phyloP scores from a whole-genome alignment of 768 basidiomycete species.

The Mycena metata region DNA sequence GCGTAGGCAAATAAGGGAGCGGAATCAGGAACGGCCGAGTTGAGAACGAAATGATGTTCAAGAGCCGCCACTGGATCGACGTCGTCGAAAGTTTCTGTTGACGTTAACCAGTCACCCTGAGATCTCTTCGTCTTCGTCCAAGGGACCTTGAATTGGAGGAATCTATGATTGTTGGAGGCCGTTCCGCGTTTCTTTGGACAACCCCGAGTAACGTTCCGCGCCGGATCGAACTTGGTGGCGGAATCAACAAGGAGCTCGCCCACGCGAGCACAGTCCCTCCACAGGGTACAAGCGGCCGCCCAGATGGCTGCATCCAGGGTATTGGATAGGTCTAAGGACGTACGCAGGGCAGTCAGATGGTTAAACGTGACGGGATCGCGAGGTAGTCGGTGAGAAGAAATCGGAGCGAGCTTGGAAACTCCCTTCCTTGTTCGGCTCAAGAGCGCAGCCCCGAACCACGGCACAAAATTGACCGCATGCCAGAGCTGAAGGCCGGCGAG shows the following conservation, averaged over 20 bases:
- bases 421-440: constrained; percentile 6
- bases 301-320: not conserved
- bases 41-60: not conserved
- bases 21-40: not conserved
- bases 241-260: constrained; percentile 6
- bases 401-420: constrained; percentile 5
- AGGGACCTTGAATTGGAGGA: constrained; percentile 1
- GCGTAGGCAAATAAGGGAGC: not conserved
- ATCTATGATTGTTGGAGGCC: not conserved
- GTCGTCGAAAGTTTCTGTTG: constrained; percentile 44
- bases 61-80: not conserved
- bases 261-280: constrained; percentile 12
- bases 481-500: constrained; percentile 2
- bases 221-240: not conserved
- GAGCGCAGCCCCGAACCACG: not conserved
- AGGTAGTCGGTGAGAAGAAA: not conserved
- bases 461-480: too few species aligned
- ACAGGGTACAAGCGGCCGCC: not conserved
- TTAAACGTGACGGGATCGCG: constrained; percentile 14
- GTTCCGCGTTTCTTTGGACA: not conserved
- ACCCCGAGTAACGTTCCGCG: constrained; percentile 12
- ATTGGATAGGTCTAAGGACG: constrained; percentile 7
- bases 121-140: not conserved
- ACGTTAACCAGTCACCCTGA: constrained; percentile 27
- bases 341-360: constrained; percentile 1